Percentiles rank a stretch among this genome's conserved stretches.
phyloP scores from a whole-genome alignment of 495 filamentous ascomycete species.

The Aspergillus panamensis region DNA sequence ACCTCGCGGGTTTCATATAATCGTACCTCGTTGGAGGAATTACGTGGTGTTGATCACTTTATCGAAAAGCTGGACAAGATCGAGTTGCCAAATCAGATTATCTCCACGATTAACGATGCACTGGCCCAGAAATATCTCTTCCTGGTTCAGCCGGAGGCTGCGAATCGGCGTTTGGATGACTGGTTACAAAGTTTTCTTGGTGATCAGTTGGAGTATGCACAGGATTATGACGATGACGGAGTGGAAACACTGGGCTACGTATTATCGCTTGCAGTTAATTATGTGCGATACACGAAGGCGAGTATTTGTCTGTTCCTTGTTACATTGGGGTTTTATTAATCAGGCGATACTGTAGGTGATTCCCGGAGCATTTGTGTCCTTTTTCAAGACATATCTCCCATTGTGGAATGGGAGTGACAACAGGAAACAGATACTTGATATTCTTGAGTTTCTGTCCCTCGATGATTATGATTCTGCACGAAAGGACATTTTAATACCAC shows the following conservation, averaged over 20 bases:
- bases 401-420: constrained; percentile 67
- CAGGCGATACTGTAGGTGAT: constrained; percentile 47
- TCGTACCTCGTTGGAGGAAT: constrained; percentile 65
- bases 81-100: constrained; percentile 75
- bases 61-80: constrained; percentile 74
- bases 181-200: constrained; percentile 61
- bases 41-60: constrained; percentile 68
- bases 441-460: constrained; percentile 62
- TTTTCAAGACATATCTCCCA: constrained; percentile 57
- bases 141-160: constrained; percentile 57
- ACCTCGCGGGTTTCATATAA: constrained; percentile 60
- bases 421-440: constrained; percentile 57
- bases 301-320: constrained; percentile 1
- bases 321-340: constrained; percentile 12
- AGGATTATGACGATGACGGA: constrained; percentile 46
- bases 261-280: constrained; percentile 55
- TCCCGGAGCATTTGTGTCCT: constrained; percentile 57
- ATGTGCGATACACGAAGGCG: constrained; percentile 64
- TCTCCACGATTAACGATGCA: constrained; percentile 70
- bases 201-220: constrained; percentile 53
- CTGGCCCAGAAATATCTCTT: constrained; percentile 74
- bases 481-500: constrained; percentile 44
- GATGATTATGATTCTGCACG: constrained; percentile 52
- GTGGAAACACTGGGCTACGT: constrained; percentile 46
- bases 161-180: constrained; percentile 56